These are phyloP conservation scores for Agrocybe pediades DNA, from an alignment of 768 basidiomycete genomes.

Conservation along the genomic window DNA sequence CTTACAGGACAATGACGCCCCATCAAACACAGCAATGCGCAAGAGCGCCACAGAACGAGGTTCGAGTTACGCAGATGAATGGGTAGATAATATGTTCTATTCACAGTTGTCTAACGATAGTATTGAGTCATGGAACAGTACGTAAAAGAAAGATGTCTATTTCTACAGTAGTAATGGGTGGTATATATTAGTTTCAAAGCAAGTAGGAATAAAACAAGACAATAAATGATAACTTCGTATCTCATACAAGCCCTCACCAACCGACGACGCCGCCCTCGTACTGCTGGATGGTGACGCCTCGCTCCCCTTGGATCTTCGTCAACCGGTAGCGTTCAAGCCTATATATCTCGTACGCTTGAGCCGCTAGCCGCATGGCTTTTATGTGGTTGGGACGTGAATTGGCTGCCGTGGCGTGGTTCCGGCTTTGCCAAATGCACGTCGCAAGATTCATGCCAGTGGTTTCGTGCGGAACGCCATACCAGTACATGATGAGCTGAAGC, in stretches of 20 bases:
- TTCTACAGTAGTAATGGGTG: too few species aligned
- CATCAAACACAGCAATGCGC: too few species aligned
- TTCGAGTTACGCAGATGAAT: too few species aligned
- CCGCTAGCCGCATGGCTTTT: slow-evolving; percentile 81
- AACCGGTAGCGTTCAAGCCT: slow-evolving; percentile 75
- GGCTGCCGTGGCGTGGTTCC: slow-evolving; percentile 80
- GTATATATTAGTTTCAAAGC: too few species aligned
- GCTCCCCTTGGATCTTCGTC: slow-evolving; percentile 63
- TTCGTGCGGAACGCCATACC: slow-evolving; percentile 86
- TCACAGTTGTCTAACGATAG: slow-evolving; percentile 34
- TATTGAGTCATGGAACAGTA: slow-evolving; percentile 34
- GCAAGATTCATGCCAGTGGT: slow-evolving; percentile 85
- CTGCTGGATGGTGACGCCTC: slow-evolving; percentile 54
- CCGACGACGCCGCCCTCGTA: slow-evolving; percentile 70
- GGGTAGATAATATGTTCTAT: neutral
- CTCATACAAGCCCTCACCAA: too few species aligned
- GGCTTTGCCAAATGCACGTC: slow-evolving; percentile 94
- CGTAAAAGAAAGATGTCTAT: too few species aligned
- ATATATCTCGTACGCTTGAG: slow-evolving; percentile 76
- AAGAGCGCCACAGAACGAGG: too few species aligned
- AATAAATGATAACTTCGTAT: neutral
- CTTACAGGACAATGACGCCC: too few species aligned
- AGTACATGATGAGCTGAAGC: slow-evolving; percentile 80
- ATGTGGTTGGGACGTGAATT: slow-evolving; percentile 81
- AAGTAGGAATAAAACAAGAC: slow-evolving; percentile 4